phyloP scores from a whole-genome alignment of 2,329 filamentous ascomycete species.

The Cladosporium sp. region DNA sequence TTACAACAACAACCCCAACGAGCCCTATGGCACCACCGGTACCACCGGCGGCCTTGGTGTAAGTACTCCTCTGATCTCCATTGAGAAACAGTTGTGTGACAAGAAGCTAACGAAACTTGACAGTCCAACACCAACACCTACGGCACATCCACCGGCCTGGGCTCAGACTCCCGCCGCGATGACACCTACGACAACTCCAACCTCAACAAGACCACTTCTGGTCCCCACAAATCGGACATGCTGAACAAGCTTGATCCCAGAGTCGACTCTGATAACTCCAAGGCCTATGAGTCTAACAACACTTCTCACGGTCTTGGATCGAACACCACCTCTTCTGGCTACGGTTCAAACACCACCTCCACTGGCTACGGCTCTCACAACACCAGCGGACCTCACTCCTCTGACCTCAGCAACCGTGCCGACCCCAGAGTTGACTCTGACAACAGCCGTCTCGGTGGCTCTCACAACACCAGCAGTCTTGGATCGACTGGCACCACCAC shows the following conservation, averaged over 20 bases:
- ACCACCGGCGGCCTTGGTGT: slow-evolving; percentile 13
- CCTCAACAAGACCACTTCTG: slow-evolving; percentile 18
- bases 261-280: slow-evolving; percentile 13
- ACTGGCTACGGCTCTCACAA: background rate
- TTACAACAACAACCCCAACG: slow-evolving; percentile 18
- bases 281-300: background rate
- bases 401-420: slow-evolving; percentile 20
- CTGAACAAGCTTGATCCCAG: slow-evolving; percentile 24
- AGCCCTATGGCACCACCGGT: background rate
- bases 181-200: background rate
- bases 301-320: background rate
- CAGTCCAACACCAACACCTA: slow-evolving; percentile 13
- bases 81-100: background rate
- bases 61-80: background rate
- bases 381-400: slow-evolving; percentile 21
- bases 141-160: slow-evolving; percentile 5
- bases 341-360: background rate
- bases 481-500: background rate
- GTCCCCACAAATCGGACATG: slow-evolving; percentile 22
- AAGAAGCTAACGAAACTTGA: background rate
- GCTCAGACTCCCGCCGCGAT: background rate
- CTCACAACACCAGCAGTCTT: slow-evolving; percentile 1
- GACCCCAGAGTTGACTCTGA: slow-evolving; percentile 15
- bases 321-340: background rate
- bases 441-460: slow-evolving; percentile 18